Evolutionary conservation across 768 basidiomycete species (phyloP).

Genomic region (Hericium rajendrae): DNA sequence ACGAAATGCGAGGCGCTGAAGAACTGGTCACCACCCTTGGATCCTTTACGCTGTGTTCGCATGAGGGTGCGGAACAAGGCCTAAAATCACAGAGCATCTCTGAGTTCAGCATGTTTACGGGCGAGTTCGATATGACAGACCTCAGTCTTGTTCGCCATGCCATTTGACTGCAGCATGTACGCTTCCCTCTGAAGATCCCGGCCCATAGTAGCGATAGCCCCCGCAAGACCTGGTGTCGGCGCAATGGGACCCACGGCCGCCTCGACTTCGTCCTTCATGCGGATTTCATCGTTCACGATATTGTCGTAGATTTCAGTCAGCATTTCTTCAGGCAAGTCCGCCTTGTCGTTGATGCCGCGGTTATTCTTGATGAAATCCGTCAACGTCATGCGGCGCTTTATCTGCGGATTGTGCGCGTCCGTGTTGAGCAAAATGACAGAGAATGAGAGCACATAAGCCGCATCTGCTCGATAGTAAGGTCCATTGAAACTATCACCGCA

Average conservation of each 20-base stretch:
- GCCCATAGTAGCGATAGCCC: constrained; percentile 80
- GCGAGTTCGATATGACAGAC: constrained; percentile 27
- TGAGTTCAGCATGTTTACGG: background rate
- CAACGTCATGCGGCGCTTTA: constrained; percentile 92
- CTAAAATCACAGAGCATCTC: constrained; percentile 26
- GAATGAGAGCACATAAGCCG: constrained; percentile 91
- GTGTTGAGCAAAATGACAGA: constrained; percentile 96
- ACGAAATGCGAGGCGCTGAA: constrained; percentile 95
- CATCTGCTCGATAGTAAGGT: constrained; percentile 39
- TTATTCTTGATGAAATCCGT: constrained; percentile 90
- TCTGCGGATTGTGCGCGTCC: constrained; percentile 90
- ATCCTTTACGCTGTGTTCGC: constrained; percentile 80
- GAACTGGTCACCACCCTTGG: constrained; percentile 75
- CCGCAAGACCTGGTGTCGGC: constrained; percentile 64
- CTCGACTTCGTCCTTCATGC: constrained; percentile 98
- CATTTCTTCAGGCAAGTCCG: constrained; percentile 81
- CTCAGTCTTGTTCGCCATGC: constrained; percentile 96
- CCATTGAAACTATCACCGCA: background rate
- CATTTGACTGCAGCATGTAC: constrained; percentile 89
- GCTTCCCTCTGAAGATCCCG: constrained; percentile 93
- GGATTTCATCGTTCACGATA: constrained; percentile 85
- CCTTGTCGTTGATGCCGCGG: constrained; percentile 88
- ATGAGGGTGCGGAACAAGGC: constrained; percentile 90
- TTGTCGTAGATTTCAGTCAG: constrained; percentile 79
- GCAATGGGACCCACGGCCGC: constrained; percentile 31